phyloP scores from a whole-genome alignment of 306 rosid genomes.

The Clitoria ternatea region DNA sequence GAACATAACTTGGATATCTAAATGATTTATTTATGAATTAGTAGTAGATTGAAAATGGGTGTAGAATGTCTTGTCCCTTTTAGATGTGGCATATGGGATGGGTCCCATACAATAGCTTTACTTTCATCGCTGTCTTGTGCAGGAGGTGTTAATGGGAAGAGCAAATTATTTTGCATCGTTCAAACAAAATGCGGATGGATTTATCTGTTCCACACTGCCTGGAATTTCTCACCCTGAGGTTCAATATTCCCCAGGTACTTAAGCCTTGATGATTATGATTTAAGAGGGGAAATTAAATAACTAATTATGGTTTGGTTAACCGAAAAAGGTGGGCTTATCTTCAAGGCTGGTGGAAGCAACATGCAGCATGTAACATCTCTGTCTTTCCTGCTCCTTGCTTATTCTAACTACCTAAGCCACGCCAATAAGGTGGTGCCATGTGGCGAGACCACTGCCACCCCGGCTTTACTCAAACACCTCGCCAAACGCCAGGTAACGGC shows the following conservation, averaged over 20 bases:
- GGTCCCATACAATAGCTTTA: constrained; percentile 41
- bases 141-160: constrained; percentile 95
- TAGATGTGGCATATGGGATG: constrained; percentile 39
- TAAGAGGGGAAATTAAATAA: no score
- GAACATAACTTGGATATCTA: not conserved
- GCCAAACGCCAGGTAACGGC: constrained; percentile 95
- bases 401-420: constrained; percentile 90
- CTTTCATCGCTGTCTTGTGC: constrained; percentile 30
- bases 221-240: constrained; percentile 88
- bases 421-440: constrained; percentile 84
- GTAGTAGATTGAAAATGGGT: not conserved
- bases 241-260: constrained; percentile 98
- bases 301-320: no score
- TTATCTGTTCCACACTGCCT: constrained; percentile 83
- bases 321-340: constrained; percentile 77
- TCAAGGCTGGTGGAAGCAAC: constrained; percentile 96
- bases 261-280: not conserved
- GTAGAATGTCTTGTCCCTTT: constrained; percentile 34
- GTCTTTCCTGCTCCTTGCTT: constrained; percentile 75
- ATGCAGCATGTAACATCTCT: constrained; percentile 98
- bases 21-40: not conserved
- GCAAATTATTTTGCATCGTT: constrained; percentile 81
- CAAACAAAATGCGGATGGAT: constrained; percentile 80
- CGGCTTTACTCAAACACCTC: constrained; percentile 62
- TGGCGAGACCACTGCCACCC: constrained; percentile 66